These are phyloP conservation scores for Coemansia sp. DNA, from an alignment of 192 early-diverging fungal genomes.

Conservation along the genomic window DNA sequence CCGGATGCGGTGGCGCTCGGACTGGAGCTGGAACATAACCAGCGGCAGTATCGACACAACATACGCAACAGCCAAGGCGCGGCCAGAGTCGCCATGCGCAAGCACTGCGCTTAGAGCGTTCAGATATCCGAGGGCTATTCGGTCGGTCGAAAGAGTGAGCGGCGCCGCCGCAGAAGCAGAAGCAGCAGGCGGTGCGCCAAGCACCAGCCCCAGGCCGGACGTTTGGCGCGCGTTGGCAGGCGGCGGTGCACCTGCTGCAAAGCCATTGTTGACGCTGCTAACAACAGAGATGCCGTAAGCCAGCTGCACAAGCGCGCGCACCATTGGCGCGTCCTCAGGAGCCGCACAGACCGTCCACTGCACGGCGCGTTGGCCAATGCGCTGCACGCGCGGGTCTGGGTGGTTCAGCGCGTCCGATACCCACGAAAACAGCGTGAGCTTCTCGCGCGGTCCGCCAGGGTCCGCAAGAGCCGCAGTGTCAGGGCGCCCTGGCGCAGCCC, in stretches of 20 bases:
- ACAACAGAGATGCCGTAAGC: constrained; percentile 39
- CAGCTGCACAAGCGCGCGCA: constrained; percentile 45
- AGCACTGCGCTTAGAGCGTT: constrained; percentile 31
- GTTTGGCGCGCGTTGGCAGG: constrained; percentile 1
- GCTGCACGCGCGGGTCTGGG: constrained; percentile 25
- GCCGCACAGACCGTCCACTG: constrained; percentile 43
- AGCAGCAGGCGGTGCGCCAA: constrained; percentile 14
- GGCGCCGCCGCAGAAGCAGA: neutral
- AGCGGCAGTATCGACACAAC: constrained; percentile 29
- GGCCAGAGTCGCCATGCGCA: constrained; percentile 5
- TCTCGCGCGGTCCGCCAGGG: constrained; percentile 49
- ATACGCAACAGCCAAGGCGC: constrained; percentile 20
- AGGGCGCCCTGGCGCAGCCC: constrained; percentile 1
- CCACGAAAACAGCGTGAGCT: constrained; percentile 47
- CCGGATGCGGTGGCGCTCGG: constrained; percentile 27
- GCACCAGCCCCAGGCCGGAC: constrained; percentile 40
- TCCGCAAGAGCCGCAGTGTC: constrained; percentile 16
- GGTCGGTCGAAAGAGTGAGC: constrained; percentile 20
- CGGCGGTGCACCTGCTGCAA: constrained; percentile 3
- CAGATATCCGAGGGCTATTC: constrained; percentile 37
- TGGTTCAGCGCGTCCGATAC: constrained; percentile 43
- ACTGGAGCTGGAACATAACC: constrained; percentile 39
- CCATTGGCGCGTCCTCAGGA: constrained; percentile 32
- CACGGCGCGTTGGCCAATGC: constrained; percentile 44
- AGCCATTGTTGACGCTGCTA: constrained; percentile 25